A percentile compares a stretch with the other conserved stretches of the same genome.
These are phyloP conservation scores for Plantago coronopus DNA, from an alignment of 305 asterid genomes.

Conservation along the genomic window DNA sequence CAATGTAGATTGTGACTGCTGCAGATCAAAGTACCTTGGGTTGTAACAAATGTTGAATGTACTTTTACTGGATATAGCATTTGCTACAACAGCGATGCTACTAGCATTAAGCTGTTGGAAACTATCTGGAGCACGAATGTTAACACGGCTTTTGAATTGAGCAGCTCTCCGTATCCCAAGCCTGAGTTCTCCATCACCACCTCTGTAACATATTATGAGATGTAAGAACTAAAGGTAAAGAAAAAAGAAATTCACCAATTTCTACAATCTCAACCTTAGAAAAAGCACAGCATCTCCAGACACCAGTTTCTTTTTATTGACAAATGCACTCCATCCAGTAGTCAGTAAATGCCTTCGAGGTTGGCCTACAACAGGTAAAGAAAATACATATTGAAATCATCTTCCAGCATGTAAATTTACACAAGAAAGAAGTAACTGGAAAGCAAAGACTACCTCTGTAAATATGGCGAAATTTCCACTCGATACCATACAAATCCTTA, in stretches of 20 bases:
- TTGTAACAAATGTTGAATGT: slow-evolving; percentile 68
- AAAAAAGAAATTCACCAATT: neutral
- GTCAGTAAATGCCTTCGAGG: slow-evolving; percentile 98
- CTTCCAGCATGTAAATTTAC: neutral
- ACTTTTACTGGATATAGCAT: slow-evolving; percentile 53
- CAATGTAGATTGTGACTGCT: neutral
- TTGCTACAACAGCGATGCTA: slow-evolving; percentile 52
- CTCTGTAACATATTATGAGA: slow-evolving; percentile 42
- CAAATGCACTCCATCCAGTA: slow-evolving; percentile 99
- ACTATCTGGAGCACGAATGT: slow-evolving; percentile 34
- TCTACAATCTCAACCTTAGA: slow-evolving; percentile 50
- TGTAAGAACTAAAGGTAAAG: slow-evolving; percentile 17
- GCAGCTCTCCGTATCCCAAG: slow-evolving; percentile 91
- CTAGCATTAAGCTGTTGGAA: slow-evolving; percentile 50
- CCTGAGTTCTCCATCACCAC: slow-evolving; percentile 94
- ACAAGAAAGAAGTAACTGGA: neutral
- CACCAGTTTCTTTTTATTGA: slow-evolving; percentile 83
- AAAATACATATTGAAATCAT: slow-evolving; percentile 4
- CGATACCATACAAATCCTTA: slow-evolving; percentile 83
- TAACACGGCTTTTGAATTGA: slow-evolving; percentile 50
- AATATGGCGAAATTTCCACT: slow-evolving; percentile 95
- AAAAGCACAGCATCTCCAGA: slow-evolving; percentile 99
- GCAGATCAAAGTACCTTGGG: slow-evolving; percentile 64
- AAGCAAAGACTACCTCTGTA: slow-evolving; percentile 56
- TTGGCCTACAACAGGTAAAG: slow-evolving; percentile 68